phyloP scores from a whole-genome alignment of 2,329 filamentous ascomycete genomes.

The Chaetomiaceae sp. region DNA sequence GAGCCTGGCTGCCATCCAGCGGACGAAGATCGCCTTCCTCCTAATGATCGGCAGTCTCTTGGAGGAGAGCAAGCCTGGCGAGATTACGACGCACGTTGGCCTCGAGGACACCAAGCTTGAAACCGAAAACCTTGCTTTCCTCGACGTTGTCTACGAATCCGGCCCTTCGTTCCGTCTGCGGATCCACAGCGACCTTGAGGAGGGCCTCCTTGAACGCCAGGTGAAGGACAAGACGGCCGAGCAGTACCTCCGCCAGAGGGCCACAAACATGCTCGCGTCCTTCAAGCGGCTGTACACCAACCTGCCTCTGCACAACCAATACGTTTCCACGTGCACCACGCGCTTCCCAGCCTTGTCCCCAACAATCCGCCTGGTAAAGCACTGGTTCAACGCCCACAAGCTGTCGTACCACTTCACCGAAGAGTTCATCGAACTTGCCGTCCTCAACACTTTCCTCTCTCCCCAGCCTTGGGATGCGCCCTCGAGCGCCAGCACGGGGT shows the following conservation, averaged over 20 bases:
- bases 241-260: constrained; percentile 60
- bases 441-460: constrained; percentile 70
- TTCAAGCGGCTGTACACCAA: constrained; percentile 70
- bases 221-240: constrained; percentile 68
- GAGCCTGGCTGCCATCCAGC: constrained; percentile 82
- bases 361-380: constrained; percentile 78
- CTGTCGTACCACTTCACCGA: constrained; percentile 70
- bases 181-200: constrained; percentile 84
- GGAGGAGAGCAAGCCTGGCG: constrained; percentile 49
- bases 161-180: constrained; percentile 76
- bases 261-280: constrained; percentile 62
- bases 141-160: constrained; percentile 72
- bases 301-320: constrained; percentile 74
- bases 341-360: constrained; percentile 74
- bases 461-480: constrained; percentile 78
- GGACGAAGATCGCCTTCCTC: constrained; percentile 87
- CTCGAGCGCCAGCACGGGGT: constrained; percentile 71
- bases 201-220: constrained; percentile 71
- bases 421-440: constrained; percentile 81
- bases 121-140: constrained; percentile 70
- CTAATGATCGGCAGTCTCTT: constrained; percentile 71
- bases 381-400: constrained; percentile 84
- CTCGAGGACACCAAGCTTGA: constrained; percentile 69
- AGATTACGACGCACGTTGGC: constrained; percentile 65
- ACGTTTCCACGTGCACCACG: constrained; percentile 73